phyloP scores from a whole-genome alignment of 768 basidiomycete genomes.

The Pisolithus tinctorius region DNA sequence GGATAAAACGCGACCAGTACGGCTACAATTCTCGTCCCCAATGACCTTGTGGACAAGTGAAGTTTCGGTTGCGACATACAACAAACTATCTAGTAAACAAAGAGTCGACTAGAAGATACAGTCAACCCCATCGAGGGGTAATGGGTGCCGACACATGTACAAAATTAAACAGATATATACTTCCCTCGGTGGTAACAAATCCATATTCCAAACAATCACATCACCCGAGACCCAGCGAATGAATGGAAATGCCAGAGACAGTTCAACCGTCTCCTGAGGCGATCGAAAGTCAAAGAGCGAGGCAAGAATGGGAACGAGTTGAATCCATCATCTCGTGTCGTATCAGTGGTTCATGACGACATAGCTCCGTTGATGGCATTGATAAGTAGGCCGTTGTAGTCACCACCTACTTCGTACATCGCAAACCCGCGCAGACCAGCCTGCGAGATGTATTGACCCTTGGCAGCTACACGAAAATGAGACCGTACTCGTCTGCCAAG shows the following conservation, averaged over 20 bases:
- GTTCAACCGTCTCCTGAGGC: slow-evolving; percentile 6
- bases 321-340: slow-evolving; percentile 3
- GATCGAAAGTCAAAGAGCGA: not conserved
- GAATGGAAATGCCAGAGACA: not conserved
- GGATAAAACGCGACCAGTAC: too few species aligned
- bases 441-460: slow-evolving; percentile 34
- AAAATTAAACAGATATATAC: not conserved
- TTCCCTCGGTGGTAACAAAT: not conserved
- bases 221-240: slow-evolving; percentile 14
- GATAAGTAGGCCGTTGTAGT: slow-evolving; percentile 32
- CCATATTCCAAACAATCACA: not conserved
- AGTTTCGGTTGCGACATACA: too few species aligned
- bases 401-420: slow-evolving; percentile 41
- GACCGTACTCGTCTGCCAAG: too few species aligned
- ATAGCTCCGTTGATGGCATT: slow-evolving; percentile 26
- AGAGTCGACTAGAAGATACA: too few species aligned
- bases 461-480: slow-evolving; percentile 27
- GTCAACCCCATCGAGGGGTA: too few species aligned
- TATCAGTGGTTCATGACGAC: slow-evolving; percentile 1
- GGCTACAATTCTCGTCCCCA: too few species aligned
- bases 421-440: slow-evolving; percentile 35
- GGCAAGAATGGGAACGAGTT: not conserved
- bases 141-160: not conserved
- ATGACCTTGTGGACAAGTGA: too few species aligned
- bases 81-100: too few species aligned